Percentiles rank a stretch among this genome's conserved stretches.
phyloP scores from a whole-genome alignment of 75 land plant genomes.

The Picea sitchensis region DNA sequence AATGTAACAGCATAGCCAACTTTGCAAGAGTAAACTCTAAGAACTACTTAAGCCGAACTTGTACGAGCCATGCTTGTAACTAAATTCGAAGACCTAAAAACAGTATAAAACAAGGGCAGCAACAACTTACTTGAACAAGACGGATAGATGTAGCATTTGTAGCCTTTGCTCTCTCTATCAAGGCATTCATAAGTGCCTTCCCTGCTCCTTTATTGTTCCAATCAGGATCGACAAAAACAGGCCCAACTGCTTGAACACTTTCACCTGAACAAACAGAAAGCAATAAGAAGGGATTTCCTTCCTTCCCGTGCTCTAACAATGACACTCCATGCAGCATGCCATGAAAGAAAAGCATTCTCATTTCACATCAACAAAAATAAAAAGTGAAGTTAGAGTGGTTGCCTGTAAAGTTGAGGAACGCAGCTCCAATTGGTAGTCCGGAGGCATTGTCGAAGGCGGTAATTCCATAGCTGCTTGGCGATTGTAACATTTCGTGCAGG shows the following conservation, averaged over 20 bases:
- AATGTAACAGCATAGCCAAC: background rate
- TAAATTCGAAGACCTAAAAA: background rate
- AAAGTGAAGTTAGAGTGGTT: background rate
- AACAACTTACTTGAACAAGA: constrained; percentile 10
- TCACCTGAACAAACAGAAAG: background rate
- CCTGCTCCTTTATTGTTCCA: constrained; percentile 13
- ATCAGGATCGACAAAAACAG: constrained; percentile 18
- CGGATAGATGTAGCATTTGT: constrained; percentile 20
- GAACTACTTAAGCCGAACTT: background rate
- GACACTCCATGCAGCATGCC: background rate
- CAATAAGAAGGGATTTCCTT: background rate
- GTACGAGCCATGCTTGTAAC: background rate
- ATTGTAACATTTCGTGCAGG: background rate
- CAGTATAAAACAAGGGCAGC: background rate
- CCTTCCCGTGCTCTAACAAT: background rate
- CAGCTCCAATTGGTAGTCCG: constrained; percentile 5
- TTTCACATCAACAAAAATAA: background rate
- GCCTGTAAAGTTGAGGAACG: background rate
- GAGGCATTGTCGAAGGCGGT: constrained; percentile 5
- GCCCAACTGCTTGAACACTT: constrained; percentile 14
- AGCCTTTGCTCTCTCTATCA: constrained; percentile 16
- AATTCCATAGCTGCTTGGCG: background rate
- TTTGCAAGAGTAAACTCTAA: background rate
- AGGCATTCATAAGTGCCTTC: constrained; percentile 11
- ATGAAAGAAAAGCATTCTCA: background rate